phyloP scores from a whole-genome alignment of 371 early-diverging fungal genomes.

The Mucor saturninus region DNA sequence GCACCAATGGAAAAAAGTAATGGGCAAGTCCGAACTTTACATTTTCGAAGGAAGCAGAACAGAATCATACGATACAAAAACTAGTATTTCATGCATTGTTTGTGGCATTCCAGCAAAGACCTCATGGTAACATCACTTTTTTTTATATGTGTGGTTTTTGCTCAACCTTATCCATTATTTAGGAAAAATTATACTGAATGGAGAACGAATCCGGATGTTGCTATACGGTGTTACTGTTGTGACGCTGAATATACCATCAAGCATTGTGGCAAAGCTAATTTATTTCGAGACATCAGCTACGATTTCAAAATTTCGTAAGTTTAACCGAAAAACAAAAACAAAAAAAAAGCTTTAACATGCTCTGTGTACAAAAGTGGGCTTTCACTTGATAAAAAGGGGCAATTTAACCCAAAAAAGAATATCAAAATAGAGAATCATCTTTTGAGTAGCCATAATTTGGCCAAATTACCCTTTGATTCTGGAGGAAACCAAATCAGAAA shows the following conservation, averaged over 20 bases:
- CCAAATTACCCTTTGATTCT: background rate
- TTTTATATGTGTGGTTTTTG: background rate
- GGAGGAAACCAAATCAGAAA: background rate
- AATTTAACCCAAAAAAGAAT: background rate
- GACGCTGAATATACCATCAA: background rate
- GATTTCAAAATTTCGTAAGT: background rate
- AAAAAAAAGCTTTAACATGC: too few species aligned
- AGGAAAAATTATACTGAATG: constrained; percentile 18
- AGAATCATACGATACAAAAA: background rate
- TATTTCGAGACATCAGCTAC: background rate
- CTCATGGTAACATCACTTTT: background rate
- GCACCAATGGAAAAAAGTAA: background rate
- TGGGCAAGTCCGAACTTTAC: constrained; percentile 5
- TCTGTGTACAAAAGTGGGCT: background rate
- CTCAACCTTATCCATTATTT: background rate
- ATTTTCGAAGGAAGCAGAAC: background rate
- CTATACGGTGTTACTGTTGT: background rate
- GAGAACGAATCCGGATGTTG: constrained; percentile 8
- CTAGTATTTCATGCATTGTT: constrained; percentile 2
- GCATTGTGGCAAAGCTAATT: background rate
- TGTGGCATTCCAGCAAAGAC: background rate
- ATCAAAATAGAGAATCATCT: background rate
- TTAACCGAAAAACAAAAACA: background rate
- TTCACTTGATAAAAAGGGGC: background rate
- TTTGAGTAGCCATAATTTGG: background rate